phyloP scores from a whole-genome alignment of 192 early-diverging fungal genomes.

The Podila minutissima region DNA sequence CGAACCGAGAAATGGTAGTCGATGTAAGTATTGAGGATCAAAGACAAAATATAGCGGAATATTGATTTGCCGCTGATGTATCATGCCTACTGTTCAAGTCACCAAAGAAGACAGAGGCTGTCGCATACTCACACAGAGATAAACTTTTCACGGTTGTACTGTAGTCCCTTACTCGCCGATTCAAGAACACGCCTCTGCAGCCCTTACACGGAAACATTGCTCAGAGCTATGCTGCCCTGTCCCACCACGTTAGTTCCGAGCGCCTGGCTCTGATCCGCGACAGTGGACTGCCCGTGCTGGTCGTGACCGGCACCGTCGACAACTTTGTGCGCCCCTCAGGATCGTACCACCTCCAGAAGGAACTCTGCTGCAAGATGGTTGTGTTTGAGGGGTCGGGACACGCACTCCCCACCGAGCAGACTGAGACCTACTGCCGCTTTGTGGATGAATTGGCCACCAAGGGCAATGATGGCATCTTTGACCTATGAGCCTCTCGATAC shows the following conservation, averaged over 20 bases:
- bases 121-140: neutral
- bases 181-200: constrained; percentile 24
- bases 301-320: constrained; percentile 37
- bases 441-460: constrained; percentile 29
- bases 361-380: constrained; percentile 21
- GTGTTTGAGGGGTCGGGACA: constrained; percentile 49
- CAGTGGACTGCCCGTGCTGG: constrained; percentile 17
- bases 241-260: constrained; percentile 33
- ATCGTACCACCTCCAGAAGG: constrained; percentile 37
- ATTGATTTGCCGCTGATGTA: too few relatives aligned
- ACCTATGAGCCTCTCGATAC: constrained; percentile 1
- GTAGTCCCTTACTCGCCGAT: constrained; percentile 18
- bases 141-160: neutral
- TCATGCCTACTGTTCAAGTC: neutral
- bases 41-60: too few relatives aligned
- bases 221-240: constrained; percentile 36
- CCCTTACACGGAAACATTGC: constrained; percentile 43
- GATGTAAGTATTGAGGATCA: constrained; percentile 17
- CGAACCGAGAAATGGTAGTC: constrained; percentile 22
- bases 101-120: neutral
- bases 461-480: constrained; percentile 43
- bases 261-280: constrained; percentile 24
- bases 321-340: constrained; percentile 47
- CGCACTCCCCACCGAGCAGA: constrained; percentile 37
- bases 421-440: constrained; percentile 35